Percentiles rank a stretch among this genome's conserved stretches.
Conservation (phyloP, 2,329 filamentous ascomycete species). For the Diplodia corticola region DNA sequence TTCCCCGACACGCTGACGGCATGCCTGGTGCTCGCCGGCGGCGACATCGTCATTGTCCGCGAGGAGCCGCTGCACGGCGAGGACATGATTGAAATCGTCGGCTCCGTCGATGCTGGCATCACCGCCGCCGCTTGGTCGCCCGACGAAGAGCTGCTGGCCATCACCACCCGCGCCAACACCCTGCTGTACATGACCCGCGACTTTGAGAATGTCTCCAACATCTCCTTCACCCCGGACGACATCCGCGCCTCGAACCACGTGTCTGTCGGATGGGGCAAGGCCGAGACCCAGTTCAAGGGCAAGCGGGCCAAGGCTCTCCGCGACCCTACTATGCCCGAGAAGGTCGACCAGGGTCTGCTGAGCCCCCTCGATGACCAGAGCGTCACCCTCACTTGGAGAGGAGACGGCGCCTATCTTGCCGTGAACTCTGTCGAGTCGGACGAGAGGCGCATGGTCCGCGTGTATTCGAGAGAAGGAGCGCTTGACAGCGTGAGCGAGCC, state of each 20-base stretch:
- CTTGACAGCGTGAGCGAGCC: conserved; percentile 94
- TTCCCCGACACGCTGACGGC: conserved; percentile 77
- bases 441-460: conserved; percentile 75
- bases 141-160: conserved; percentile 85
- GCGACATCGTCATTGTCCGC: conserved; percentile 83
- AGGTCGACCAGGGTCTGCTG: conserved; percentile 77
- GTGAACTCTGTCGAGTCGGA: conserved; percentile 74
- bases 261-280: conserved; percentile 97
- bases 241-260: conserved; percentile 89
- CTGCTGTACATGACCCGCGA: conserved; percentile 89
- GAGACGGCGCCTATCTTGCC: conserved; percentile 88
- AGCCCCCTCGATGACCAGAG: conserved; percentile 72
- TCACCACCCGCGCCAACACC: conserved; percentile 77
- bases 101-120: conserved; percentile 90
- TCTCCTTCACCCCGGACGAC: conserved; percentile 71
- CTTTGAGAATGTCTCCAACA: conserved; percentile 80
- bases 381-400: conserved; percentile 84
- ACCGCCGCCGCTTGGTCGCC: conserved; percentile 89
- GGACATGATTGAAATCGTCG: conserved; percentile 90
- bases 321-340: conserved; percentile 93
- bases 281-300: conserved; percentile 96
- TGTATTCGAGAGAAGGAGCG: conserved; percentile 86
- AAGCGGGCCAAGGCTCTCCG: conserved; percentile 81
- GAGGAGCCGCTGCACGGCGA: conserved; percentile 67
- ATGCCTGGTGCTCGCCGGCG: conserved; percentile 82